phyloP scores from a whole-genome alignment of 2,329 filamentous ascomycete genomes.

The Diaporthe sp. region DNA sequence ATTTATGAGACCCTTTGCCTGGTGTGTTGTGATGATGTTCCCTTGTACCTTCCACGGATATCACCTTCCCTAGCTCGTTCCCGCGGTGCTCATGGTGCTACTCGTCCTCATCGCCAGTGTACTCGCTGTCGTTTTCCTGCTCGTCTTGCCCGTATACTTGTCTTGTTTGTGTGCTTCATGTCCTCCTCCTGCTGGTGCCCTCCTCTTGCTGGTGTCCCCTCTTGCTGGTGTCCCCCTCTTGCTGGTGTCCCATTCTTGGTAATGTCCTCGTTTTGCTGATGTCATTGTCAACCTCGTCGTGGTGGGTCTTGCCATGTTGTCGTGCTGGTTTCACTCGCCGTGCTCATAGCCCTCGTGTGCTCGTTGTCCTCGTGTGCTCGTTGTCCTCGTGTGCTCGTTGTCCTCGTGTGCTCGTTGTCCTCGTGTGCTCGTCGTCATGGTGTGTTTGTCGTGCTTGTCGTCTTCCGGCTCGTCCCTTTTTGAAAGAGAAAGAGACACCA shows the following conservation, averaged over 20 bases:
- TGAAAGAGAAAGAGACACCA: background rate
- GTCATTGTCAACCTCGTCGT: background rate
- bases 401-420: too few species aligned
- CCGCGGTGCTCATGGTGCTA: too few species aligned
- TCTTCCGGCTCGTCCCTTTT: background rate
- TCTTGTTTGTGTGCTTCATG: too few species aligned
- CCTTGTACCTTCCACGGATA: background rate
- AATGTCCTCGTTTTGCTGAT: background rate
- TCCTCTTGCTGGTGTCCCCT: too few species aligned
- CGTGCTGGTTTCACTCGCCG: background rate
- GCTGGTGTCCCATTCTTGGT: too few species aligned
- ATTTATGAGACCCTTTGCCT: background rate
- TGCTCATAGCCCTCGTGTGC: background rate
- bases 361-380: background rate
- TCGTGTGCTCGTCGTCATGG: background rate
- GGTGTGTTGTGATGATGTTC: background rate
- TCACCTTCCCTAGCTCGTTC: background rate
- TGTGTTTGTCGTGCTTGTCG: background rate
- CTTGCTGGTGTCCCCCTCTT: too few species aligned
- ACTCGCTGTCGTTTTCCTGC: too few species aligned
- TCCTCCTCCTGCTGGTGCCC: too few species aligned
- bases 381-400: background rate
- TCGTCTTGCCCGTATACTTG: too few species aligned
- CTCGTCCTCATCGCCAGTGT: too few species aligned
- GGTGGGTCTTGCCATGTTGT: background rate